Evolutionary conservation across 306 rosid species (phyloP).

Genomic region (Spatholobus suberectus): DNA sequence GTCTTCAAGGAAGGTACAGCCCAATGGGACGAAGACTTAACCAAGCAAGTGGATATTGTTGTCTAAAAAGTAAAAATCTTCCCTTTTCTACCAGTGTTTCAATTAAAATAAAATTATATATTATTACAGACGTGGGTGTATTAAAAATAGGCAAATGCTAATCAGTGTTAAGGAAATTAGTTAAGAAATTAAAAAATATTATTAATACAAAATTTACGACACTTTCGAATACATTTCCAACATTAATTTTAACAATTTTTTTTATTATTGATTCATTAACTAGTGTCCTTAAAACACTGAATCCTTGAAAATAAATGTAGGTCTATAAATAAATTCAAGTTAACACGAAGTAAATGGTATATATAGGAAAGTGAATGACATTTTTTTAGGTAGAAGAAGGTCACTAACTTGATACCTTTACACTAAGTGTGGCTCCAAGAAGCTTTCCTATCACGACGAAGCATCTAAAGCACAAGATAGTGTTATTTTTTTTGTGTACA

Average conservation of each 20-base stretch:
- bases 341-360: background rate
- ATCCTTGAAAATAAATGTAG: background rate
- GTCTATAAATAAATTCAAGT: background rate
- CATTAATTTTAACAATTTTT: too few species aligned
- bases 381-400: background rate
- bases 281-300: too few species aligned
- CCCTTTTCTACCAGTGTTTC: background rate
- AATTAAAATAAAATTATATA: too few species aligned
- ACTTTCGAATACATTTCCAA: too few species aligned
- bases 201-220: background rate
- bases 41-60: conserved; percentile 17
- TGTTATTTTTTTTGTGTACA: too few species aligned
- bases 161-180: background rate
- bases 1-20: conserved; percentile 34
- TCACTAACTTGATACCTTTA: background rate
- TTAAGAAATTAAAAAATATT: background rate
- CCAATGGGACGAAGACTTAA: background rate
- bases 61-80: background rate
- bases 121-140: background rate
- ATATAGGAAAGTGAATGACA: background rate
- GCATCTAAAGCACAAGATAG: background rate
- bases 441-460: background rate
- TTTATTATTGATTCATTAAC: too few species aligned
- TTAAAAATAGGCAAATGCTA: background rate
- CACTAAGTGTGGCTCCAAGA: background rate